Base-by-base conservation (phyloP, 2,329 filamentous ascomycete genomes). In the Neofusicoccum parvum region DNA sequence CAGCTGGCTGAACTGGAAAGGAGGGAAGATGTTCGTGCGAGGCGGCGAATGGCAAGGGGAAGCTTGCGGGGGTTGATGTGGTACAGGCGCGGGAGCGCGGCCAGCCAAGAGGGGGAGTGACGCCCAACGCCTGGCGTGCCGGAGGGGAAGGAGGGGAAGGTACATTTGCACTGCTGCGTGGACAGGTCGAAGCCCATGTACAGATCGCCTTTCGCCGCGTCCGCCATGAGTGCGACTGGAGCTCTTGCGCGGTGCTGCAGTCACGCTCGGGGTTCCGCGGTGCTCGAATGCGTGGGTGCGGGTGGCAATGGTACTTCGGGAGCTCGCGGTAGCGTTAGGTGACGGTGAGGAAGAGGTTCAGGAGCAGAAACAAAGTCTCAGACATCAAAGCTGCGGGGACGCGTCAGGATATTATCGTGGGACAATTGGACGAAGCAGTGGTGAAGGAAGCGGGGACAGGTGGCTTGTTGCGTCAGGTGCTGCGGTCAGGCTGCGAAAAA, bases 171-270 rank as follows among this genome's bases (percentile, higher is more conserved):
- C 78, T 98, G 94, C 79, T 98, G 95, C 66, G 95, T 98, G 49
- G 94, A 97, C 67, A 98, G 89, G 80, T 99, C 95, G 78, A 98
- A 94, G 67, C 95, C 95, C 74, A 97, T 84, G 76, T 96, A 97
- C 67, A 96, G 82, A 17, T 91, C 39, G 51, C 62, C 62, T 5
- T 48, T 50, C 17, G 27, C 32, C 20, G 49, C 37, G 49, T 46
- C 39, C 32, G 51, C 51, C 62, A 65, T 65, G 43, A 23, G 17
- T 46, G 62, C 50, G 17, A 39, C 6, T 15, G 34, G 23, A 36
- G 39, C 46, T 34, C 15, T 34, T 6, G 15, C 2, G 23, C 6
- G 23, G n/a, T 27, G 36, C 14, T 32, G 59, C 12, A 23, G 23
- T 23, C 23, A 23, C 23, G 23, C 3, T 23, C 23, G 23, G 23